Conservation (phyloP, 352 stramenopile genomes). For the Phytophthora cryptogea region DNA sequence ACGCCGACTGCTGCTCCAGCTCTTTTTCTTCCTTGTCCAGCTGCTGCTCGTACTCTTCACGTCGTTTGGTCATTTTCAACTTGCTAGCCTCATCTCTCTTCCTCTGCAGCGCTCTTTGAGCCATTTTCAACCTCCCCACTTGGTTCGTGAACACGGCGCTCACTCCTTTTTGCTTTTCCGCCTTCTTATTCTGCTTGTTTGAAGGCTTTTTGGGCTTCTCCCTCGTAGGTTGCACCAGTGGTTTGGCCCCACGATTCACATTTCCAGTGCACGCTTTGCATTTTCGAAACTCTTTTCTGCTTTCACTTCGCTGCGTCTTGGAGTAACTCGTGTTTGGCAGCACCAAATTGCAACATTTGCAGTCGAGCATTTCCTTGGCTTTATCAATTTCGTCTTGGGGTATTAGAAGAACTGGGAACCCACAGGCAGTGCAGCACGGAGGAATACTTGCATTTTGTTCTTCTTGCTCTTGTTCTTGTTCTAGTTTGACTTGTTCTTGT, state of each 20-base stretch:
- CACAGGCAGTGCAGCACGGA: slow-evolving; percentile 17
- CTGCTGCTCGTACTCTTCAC: slow-evolving; percentile 38
- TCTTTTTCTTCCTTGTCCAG: slow-evolving; percentile 33
- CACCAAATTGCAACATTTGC: slow-evolving; percentile 25
- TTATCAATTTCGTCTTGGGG: slow-evolving; percentile 8
- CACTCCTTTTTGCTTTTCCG: slow-evolving; percentile 11
- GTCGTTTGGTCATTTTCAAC: slow-evolving; percentile 32
- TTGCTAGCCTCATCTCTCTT: slow-evolving; percentile 27
- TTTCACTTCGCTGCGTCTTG: slow-evolving; percentile 13
- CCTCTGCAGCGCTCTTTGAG: slow-evolving; percentile 18
- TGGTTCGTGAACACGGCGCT: slow-evolving; percentile 28
- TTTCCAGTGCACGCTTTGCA: slow-evolving; percentile 32
- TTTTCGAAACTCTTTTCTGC: slow-evolving; percentile 13
- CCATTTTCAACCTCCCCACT: slow-evolving; percentile 32
- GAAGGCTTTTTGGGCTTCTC: slow-evolving; percentile 2
- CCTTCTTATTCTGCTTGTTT: background rate
- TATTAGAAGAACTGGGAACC: slow-evolving; percentile 12
- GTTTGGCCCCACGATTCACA: background rate
- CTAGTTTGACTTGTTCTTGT: background rate
- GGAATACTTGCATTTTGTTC: background rate
- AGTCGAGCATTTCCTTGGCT: slow-evolving; percentile 14
- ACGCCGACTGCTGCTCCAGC: slow-evolving; percentile 9
- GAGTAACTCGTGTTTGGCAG: slow-evolving; percentile 24
- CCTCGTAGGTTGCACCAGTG: slow-evolving; percentile 7
- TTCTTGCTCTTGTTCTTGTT: background rate